A percentile compares a stretch with the other conserved stretches of the same genome.
phyloP scores from a whole-genome alignment of 2,329 filamentous ascomycete species.

The Tolypocladium paradoxum region DNA sequence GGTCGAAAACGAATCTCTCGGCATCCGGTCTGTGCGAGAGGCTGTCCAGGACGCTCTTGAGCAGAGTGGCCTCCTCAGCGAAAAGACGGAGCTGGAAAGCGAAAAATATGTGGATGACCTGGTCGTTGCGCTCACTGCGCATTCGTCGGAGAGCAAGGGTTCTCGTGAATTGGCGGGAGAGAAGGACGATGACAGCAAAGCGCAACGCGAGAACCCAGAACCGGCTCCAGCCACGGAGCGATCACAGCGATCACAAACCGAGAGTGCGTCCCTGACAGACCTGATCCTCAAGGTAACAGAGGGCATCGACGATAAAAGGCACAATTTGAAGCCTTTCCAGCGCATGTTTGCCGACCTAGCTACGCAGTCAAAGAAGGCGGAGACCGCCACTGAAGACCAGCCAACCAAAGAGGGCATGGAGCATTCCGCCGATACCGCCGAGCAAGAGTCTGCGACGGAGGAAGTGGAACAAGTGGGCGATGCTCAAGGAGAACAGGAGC shows the following conservation, averaged over 20 bases:
- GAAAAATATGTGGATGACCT: conserved; percentile 39
- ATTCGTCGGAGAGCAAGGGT: conserved; percentile 16
- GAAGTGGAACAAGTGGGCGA: background rate
- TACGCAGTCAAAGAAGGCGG: conserved; percentile 19
- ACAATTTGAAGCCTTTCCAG: conserved; percentile 38
- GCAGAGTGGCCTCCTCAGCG: conserved; percentile 40
- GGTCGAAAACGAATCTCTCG: conserved; percentile 46
- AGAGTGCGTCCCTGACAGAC: conserved; percentile 27
- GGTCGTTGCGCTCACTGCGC: conserved; percentile 33
- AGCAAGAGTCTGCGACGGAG: background rate
- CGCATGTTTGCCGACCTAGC: conserved; percentile 39
- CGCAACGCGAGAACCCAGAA: background rate
- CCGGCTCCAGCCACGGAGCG: background rate
- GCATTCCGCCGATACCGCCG: background rate
- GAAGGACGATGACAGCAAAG: conserved; percentile 5
- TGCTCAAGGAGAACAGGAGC: background rate
- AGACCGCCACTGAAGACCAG: background rate
- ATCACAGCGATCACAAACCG: conserved; percentile 3
- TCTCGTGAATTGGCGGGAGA: conserved; percentile 6
- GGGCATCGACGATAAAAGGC: conserved; percentile 28
- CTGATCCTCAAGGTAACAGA: conserved; percentile 41
- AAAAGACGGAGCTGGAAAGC: conserved; percentile 33
- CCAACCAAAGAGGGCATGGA: background rate
- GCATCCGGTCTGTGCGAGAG: conserved; percentile 39
- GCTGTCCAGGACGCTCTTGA: conserved; percentile 44